These are phyloP conservation scores for Penicillium sp. DNA, from an alignment of 2,329 filamentous ascomycete genomes.

Conservation along the genomic window DNA sequence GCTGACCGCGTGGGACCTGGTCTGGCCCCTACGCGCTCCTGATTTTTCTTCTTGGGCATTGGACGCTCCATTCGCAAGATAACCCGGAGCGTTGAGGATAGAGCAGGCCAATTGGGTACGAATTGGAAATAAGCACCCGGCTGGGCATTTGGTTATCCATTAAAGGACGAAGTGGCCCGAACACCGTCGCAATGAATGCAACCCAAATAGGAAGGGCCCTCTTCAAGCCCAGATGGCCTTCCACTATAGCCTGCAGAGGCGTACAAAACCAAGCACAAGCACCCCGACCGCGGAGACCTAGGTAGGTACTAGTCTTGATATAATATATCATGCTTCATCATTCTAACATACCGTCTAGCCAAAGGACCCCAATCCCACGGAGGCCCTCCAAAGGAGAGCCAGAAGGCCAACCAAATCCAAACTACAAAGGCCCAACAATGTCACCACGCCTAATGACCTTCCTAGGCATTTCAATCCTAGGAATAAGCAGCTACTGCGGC, in stretches of 20 bases:
- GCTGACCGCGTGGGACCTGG: background rate
- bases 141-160: background rate
- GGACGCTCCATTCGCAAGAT: background rate
- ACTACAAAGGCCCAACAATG: constrained; percentile 16
- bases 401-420: constrained; percentile 16
- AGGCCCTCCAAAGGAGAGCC: constrained; percentile 27
- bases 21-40: background rate
- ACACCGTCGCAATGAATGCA: constrained; percentile 26
- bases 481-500: constrained; percentile 45
- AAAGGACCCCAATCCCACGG: background rate
- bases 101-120: background rate
- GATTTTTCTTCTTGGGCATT: background rate
- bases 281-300: constrained; percentile 16
- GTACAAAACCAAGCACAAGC: constrained; percentile 17
- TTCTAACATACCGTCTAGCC: background rate
- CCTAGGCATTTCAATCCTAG: constrained; percentile 40
- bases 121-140: background rate
- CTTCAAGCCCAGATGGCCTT: constrained; percentile 20
- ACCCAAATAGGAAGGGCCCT: constrained; percentile 22
- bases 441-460: constrained; percentile 39
- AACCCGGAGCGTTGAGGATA: background rate
- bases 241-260: constrained; percentile 11
- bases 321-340: background rate
- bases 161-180: background rate
- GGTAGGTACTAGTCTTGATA: constrained; percentile 13